These are phyloP conservation scores for Intubia oerlemansii DNA, from an alignment of 2,329 filamentous ascomycete genomes.

Conservation along the genomic window DNA sequence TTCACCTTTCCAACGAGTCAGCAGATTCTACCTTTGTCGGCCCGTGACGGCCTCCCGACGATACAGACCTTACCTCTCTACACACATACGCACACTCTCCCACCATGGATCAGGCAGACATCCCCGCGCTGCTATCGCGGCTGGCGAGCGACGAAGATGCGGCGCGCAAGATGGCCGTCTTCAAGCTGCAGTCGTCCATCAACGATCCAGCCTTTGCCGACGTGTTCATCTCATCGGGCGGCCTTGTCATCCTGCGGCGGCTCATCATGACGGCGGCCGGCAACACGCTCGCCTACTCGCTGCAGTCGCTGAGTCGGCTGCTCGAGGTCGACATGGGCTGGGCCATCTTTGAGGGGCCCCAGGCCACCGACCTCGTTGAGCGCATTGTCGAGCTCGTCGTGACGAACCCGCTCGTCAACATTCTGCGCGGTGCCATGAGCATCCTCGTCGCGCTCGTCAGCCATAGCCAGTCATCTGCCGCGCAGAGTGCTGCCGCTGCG, in stretches of 20 bases:
- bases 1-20: no score
- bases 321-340: conserved; percentile 96
- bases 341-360: conserved; percentile 55
- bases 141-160: conserved; percentile 61
- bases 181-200: conserved; percentile 90
- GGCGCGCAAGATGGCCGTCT: conserved; percentile 93
- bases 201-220: conserved; percentile 94
- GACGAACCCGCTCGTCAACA: conserved; percentile 89
- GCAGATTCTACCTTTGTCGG: no score
- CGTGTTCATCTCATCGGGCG: conserved; percentile 80
- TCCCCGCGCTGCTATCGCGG: conserved; percentile 41
- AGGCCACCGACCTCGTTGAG: conserved; percentile 45
- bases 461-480: conserved; percentile 46
- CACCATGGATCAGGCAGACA: conserved; percentile 48
- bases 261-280: conserved; percentile 70
- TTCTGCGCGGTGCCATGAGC: conserved; percentile 88
- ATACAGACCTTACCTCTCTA: no score
- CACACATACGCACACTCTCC: no score
- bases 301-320: conserved; percentile 71
- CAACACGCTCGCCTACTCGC: conserved; percentile 86
- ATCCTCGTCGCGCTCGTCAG: conserved; percentile 87
- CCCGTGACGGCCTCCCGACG: no score
- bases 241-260: conserved; percentile 58
- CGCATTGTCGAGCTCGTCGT: conserved; percentile 82
- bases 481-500: conserved; percentile 7